phyloP scores from a whole-genome alignment of 1,284 basidiomycete species.

The Sphagnurus paluster region DNA sequence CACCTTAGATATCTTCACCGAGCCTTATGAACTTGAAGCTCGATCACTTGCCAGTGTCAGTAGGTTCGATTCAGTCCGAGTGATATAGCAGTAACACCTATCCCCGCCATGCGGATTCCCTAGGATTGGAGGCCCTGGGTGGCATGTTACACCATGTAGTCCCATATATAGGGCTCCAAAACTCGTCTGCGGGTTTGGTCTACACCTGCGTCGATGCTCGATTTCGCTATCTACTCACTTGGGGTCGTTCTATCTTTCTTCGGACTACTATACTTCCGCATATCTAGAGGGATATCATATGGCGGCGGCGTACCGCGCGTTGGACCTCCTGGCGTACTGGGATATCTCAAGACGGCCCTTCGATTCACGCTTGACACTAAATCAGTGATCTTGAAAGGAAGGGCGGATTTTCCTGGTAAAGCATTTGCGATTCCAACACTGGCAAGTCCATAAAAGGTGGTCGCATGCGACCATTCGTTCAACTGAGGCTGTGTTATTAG shows the following conservation, averaged over 20 bases:
- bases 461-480: neutral
- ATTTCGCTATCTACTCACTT: slow-evolving; percentile 2
- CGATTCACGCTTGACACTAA: slow-evolving; percentile 30
- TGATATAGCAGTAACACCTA: no score
- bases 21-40: no score
- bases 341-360: slow-evolving; percentile 31
- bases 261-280: slow-evolving; percentile 24
- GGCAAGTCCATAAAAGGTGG: slow-evolving; percentile 13
- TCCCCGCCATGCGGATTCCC: no score
- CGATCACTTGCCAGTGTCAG: no score
- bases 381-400: slow-evolving; percentile 28
- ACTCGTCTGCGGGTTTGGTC: no score
- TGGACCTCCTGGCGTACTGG: slow-evolving; percentile 30
- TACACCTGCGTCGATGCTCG: no score
- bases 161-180: no score
- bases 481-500: slow-evolving; percentile 13
- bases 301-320: slow-evolving; percentile 30
- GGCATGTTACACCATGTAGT: no score
- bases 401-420: slow-evolving; percentile 24
- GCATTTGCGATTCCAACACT: slow-evolving; percentile 36
- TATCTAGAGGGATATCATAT: slow-evolving; percentile 27
- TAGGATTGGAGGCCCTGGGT: no score
- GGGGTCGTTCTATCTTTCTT: slow-evolving; percentile 5
- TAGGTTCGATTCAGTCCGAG: no score
- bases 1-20: no score